Conservation (phyloP, 1,284 basidiomycete genomes). For the Cutaneotrichosporon sp. region DNA sequence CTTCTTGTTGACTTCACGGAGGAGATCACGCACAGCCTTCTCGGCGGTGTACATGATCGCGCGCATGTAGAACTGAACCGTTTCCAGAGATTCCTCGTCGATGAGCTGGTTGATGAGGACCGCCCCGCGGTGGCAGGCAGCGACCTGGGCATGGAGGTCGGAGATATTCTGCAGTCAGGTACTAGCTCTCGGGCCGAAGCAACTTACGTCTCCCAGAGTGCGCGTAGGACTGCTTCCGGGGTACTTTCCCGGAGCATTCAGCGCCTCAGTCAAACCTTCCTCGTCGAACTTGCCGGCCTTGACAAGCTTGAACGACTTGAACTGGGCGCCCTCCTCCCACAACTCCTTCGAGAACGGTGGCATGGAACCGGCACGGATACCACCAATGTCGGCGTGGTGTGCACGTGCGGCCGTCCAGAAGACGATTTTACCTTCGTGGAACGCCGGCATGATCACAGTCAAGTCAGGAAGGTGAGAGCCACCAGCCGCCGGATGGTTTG, state of each 20-base stretch:
- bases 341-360: slow-evolving; percentile 54
- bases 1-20: slow-evolving; percentile 71
- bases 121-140: slow-evolving; percentile 44
- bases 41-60: slow-evolving; percentile 90
- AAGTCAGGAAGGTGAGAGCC: slow-evolving; percentile 58
- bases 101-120: slow-evolving; percentile 42
- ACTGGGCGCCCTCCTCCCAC: slow-evolving; percentile 55
- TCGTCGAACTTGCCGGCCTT: slow-evolving; percentile 46
- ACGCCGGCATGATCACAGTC: slow-evolving; percentile 51
- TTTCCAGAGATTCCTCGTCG: slow-evolving; percentile 56
- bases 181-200: not conserved
- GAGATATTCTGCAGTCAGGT: slow-evolving; percentile 52
- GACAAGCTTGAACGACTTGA: slow-evolving; percentile 59
- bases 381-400: slow-evolving; percentile 55
- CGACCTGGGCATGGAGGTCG: slow-evolving; percentile 47
- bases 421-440: slow-evolving; percentile 43
- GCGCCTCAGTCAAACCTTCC: slow-evolving; percentile 71
- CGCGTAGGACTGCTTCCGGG: slow-evolving; percentile 79
- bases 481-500: slow-evolving; percentile 57
- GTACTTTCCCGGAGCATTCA: slow-evolving; percentile 84
- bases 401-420: slow-evolving; percentile 49
- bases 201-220: slow-evolving; percentile 67
- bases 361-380: slow-evolving; percentile 54
- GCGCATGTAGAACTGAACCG: slow-evolving; percentile 66
- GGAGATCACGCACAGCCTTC: slow-evolving; percentile 76